These are phyloP conservation scores for Ogataea minuta DNA, from an alignment of 805 yeast species.

Conservation along the genomic window DNA sequence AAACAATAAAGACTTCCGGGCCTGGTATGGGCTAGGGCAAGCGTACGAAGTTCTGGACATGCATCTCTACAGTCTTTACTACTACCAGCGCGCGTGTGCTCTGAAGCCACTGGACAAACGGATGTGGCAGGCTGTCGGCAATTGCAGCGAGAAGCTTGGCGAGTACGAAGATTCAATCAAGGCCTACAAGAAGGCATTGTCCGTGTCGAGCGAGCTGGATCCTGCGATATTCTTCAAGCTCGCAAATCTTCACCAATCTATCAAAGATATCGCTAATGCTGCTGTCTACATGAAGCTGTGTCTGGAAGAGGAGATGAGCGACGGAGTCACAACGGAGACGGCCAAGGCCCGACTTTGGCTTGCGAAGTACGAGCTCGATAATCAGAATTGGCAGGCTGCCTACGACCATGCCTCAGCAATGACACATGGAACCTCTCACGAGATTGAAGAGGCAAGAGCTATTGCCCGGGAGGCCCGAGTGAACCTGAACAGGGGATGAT, in stretches of 20 bases:
- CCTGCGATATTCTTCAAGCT: slow-evolving; percentile 59
- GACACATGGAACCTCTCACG: slow-evolving; percentile 73
- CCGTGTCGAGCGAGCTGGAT: slow-evolving; percentile 49
- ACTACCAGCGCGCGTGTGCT: slow-evolving; percentile 87
- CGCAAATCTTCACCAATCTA: slow-evolving; percentile 62
- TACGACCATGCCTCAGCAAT: slow-evolving; percentile 71
- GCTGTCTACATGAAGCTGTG: slow-evolving; percentile 64
- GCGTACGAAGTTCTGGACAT: slow-evolving; percentile 96
- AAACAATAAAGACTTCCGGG: slow-evolving; percentile 84
- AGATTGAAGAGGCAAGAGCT: slow-evolving; percentile 83
- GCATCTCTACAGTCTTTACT: slow-evolving; percentile 88
- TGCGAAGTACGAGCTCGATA: slow-evolving; percentile 62
- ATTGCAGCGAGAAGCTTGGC: slow-evolving; percentile 78
- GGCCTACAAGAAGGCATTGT: slow-evolving; percentile 76
- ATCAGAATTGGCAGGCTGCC: slow-evolving; percentile 62
- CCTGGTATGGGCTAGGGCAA: slow-evolving; percentile 98
- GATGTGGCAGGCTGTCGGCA: slow-evolving; percentile 95
- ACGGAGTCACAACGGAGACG: slow-evolving; percentile 70
- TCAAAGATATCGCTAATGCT: slow-evolving; percentile 53
- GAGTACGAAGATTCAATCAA: slow-evolving; percentile 72
- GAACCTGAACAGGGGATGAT: slow-evolving; percentile 36
- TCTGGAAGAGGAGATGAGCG: slow-evolving; percentile 59
- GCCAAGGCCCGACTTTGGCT: slow-evolving; percentile 85
- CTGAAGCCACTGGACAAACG: slow-evolving; percentile 85
- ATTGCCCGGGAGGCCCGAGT: slow-evolving; percentile 76